Base-by-base conservation (phyloP, 495 filamentous ascomycete genomes). In the Penicillium macrosclerotiorum region DNA sequence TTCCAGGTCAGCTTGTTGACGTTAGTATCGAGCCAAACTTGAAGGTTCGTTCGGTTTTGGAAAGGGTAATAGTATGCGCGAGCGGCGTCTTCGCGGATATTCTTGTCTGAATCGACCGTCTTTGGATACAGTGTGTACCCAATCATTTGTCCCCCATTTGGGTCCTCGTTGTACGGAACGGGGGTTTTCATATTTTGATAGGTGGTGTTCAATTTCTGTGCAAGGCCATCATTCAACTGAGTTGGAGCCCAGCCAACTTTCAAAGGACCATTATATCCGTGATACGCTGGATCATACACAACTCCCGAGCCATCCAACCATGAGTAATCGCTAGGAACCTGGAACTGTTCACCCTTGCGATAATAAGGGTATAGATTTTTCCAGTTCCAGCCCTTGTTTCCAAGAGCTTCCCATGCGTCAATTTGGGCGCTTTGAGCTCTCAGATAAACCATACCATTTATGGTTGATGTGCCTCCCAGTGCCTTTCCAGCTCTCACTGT, bases 381-480 rank as follows among this genome's bases (percentile, higher is more conserved):
- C 64, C 64, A 67, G 32, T 57, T 59, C 64, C 64, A 67, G 5
- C 59, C 64, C 27, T 52, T 37, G 32, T 63, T 67, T 1, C 64
- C 62, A 17, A 59, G 11, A 1, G 24, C 18, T 34, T 59, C 62
- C 62, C 69, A 58, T 9, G 51, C 37, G 13, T 66, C 40, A 25
- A 64, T 58, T 25, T 66, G 59, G 1, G 39, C 42, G 16, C 37
- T 48, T 38, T 64, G 46, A 16, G 62, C 57, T 11, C 62, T 57
- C 9, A 45, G 47, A 35, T 34, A 51, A 17, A 47, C 44, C 65
- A 41, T 63, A 68, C 74, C 76, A 53, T 79, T 80, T 43, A 79
- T 76, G 14, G 65, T 62, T 44, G 73, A 78, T 5, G 75, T 75
- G 5, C 79, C 79, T 14, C 72, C 76, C 1, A 81, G 58, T 1